phyloP scores from a whole-genome alignment of 164 flowering plant species.

The Brasenia schreberi region DNA sequence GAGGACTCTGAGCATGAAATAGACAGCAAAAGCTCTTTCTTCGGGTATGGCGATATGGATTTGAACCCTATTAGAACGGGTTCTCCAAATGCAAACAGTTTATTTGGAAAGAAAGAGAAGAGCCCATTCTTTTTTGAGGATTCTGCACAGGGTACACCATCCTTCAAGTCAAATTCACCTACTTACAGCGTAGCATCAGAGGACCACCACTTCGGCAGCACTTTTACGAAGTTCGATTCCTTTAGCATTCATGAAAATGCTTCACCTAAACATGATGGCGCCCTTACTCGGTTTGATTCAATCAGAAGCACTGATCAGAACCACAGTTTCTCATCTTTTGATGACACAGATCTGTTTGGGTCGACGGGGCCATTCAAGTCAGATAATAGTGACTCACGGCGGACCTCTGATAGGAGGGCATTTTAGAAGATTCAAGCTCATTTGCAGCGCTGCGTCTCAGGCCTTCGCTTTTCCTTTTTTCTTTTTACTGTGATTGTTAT shows the following conservation, averaged over 20 bases:
- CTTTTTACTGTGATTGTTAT: too few species aligned
- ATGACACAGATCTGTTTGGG: constrained; percentile 79
- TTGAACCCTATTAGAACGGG: constrained; percentile 43
- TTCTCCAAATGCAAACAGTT: constrained; percentile 40
- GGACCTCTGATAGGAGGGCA: constrained; percentile 42
- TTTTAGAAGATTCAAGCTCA: constrained; percentile 18
- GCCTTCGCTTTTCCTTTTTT: not conserved
- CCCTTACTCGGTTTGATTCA: constrained; percentile 45
- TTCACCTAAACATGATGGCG: constrained; percentile 26
- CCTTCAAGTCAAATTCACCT: constrained; percentile 46
- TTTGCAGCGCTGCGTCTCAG: not conserved
- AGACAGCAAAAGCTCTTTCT: constrained; percentile 37
- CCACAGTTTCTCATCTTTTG: constrained; percentile 35
- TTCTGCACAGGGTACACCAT: constrained; percentile 67
- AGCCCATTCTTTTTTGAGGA: constrained; percentile 55
- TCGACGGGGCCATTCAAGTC: constrained; percentile 76
- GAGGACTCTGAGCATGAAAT: constrained; percentile 49
- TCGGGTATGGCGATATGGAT: constrained; percentile 45
- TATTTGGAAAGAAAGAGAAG: constrained; percentile 26
- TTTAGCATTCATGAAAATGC: constrained; percentile 33
- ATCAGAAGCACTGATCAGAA: constrained; percentile 25
- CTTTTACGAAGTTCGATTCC: constrained; percentile 61
- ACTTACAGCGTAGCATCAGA: constrained; percentile 38
- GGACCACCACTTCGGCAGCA: constrained; percentile 46
- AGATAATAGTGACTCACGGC: constrained; percentile 35